Base-by-base conservation (phyloP, 768 basidiomycete genomes). In the Lactarius quietus region DNA sequence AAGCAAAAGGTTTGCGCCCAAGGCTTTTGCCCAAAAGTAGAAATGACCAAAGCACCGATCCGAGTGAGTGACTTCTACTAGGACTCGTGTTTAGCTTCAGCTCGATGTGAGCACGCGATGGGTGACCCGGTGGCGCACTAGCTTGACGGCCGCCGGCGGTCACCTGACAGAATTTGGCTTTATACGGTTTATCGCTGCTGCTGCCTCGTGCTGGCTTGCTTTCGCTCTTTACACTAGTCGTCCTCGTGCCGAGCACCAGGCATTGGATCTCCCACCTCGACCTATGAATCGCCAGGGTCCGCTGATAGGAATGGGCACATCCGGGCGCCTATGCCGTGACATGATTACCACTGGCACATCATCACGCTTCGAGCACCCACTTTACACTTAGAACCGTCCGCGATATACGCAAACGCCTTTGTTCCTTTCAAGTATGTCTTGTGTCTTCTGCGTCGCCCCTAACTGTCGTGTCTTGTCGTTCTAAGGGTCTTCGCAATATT, bases 141-240 rank as follows among this genome's bases (percentile, higher is more conserved):
- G 35, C 8, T 20, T 29, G 53, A 18, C 12, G 3, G 18, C 9
- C 33, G 6, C 36, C 15, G 58, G 8, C 20, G 18, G 43, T 62
- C 65, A 66, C 61, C 65, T 66, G 65, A 66, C 57, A 33, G 60
- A 39, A 66, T 66, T 58, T 66, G 65, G 28, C 65, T 36, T 57
- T 39, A 62, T 66, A 43, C 28, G 48, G 65, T 8, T 45, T 31
- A 33, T 53, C 59, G 36, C 35, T 31, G 52, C 28, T 7, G 20
- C 28, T 57, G 64, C 65, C 65, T 62, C 65, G 38, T 61, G 60
- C 65, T 41, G 17, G 38, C 64, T 53, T 61, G 45, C 41, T 56
- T 55, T 65, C 18, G 18, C 56, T 57, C 43, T 57, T 57, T n/a
- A 54, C 38, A 26, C 59, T 52, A 53, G 56, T 52, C 60, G 48